Base-by-base conservation (phyloP, 1,284 basidiomycete species). In the Amylostereum areolatum region DNA sequence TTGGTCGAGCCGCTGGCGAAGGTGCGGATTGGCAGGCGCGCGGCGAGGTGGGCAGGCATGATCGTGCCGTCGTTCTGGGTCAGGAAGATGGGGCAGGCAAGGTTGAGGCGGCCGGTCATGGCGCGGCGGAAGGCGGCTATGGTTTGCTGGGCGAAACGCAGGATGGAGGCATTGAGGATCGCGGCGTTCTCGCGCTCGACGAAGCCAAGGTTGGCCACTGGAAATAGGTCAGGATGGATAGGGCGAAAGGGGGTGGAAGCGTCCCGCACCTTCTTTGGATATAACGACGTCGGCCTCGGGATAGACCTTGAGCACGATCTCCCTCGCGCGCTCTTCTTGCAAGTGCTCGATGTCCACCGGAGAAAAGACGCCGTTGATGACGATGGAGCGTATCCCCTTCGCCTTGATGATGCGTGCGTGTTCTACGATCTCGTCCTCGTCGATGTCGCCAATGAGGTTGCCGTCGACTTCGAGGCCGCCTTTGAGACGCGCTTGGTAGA, bases 1-100 rank as follows among this genome's bases (percentile, higher is more conserved):
- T 82, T 82, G n/a, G 79, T 82, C 1, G 78, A 73, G 4, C 79
- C 80, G 6, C 74, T 77, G 1, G 77, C 75, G 61, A 83, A 82
- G 0, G 81, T 83, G 33, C 77, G 70, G 52, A 83, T 81, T 24
- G 81, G 81, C 37, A 83, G 63, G n/a, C 65, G 66, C 0, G 75
- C 74, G 3, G 80, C 81, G 43, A 74, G 66, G 0, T 68, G 62
- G 25, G 73, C 76, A 3, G 67, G 70, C 35, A 80, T 70, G 31
- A 83, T 65, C 8, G 80, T 83, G 12, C 79, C 80, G 48, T 83
- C 80, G 60, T 78, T 78, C 52, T 77, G 75, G 2, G 78, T 81
- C 18, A 82, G 64, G 65, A 75, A 81, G 5, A 82, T 59, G 0
- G 78, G 77, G 52, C 77, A 79, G 8, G 57, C 55, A 24, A 81